Conservation (phyloP, 441 rosid species). For the Capsella rubella region DNA sequence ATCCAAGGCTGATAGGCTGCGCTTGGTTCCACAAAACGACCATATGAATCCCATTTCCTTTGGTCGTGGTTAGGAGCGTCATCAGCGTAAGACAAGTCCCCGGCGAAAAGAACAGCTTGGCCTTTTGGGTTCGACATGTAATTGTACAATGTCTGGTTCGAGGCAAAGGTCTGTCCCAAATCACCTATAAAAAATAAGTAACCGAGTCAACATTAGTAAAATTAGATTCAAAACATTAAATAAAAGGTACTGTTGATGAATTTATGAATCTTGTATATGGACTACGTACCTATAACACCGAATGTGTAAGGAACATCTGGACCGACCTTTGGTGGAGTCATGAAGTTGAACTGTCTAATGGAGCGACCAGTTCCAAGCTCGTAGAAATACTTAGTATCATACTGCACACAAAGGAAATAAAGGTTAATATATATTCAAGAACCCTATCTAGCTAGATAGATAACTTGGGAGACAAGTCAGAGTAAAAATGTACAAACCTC, state of each 20-base stretch:
- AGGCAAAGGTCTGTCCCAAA: conserved; percentile 69
- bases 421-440: background rate
- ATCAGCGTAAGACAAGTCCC: conserved; percentile 80
- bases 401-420: conserved; percentile 40
- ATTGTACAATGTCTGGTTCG: conserved; percentile 60
- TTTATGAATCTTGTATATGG: background rate
- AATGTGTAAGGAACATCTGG: conserved; percentile 80
- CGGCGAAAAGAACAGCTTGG: conserved; percentile 58
- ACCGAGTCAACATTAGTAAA: background rate
- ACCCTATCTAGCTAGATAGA: background rate
- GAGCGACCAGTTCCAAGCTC: conserved; percentile 53
- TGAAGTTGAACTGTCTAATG: conserved; percentile 54
- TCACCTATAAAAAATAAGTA: conserved; percentile 52
- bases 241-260: background rate
- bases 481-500: conserved; percentile 37
- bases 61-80: conserved; percentile 57
- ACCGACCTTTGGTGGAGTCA: conserved; percentile 68
- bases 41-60: conserved; percentile 70
- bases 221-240: background rate
- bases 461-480: background rate
- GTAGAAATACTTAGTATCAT: conserved; percentile 61
- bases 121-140: conserved; percentile 60
- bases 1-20: conserved; percentile 75
- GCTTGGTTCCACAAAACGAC: conserved; percentile 59
- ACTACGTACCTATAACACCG: conserved; percentile 60